These are phyloP conservation scores for Pyrus hybrid DNA, from an alignment of 331 rosid genomes.

Conservation along the genomic window DNA sequence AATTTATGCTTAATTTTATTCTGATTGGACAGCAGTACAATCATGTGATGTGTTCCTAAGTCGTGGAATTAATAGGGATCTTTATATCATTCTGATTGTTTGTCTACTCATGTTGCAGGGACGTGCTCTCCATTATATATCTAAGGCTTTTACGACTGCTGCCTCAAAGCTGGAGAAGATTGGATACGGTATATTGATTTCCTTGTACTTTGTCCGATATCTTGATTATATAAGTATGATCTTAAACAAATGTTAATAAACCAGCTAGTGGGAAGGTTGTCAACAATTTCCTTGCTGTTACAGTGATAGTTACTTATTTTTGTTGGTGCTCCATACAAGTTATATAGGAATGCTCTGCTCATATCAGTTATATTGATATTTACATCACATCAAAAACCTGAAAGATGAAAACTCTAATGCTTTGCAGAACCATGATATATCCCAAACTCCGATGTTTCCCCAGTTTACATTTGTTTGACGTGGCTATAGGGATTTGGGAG, in stretches of 20 bases:
- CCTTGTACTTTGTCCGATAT: neutral
- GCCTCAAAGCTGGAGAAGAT: constrained; percentile 94
- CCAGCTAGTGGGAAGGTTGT: neutral
- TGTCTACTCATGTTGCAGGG: constrained; percentile 44
- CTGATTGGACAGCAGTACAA: neutral
- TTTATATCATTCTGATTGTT: constrained; percentile 17
- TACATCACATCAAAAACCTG: neutral
- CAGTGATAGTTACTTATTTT: neutral
- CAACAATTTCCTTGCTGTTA: neutral
- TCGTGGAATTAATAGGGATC: neutral
- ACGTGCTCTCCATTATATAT: constrained; percentile 63
- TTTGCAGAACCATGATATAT: neutral
- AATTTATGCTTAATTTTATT: neutral
- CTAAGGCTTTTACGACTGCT: constrained; percentile 84
- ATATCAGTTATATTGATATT: neutral
- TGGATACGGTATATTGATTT: constrained; percentile 47
- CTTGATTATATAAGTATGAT: neutral
- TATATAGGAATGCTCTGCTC: neutral
- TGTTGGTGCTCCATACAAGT: neutral
- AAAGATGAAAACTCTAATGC: neutral
- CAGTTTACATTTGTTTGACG: neutral
- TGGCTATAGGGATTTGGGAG: neutral
- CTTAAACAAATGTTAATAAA: neutral
- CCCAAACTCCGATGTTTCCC: neutral
- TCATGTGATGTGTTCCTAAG: neutral